phyloP scores from a whole-genome alignment of 805 yeast genomes.

The Kodamaea lidongshanica region DNA sequence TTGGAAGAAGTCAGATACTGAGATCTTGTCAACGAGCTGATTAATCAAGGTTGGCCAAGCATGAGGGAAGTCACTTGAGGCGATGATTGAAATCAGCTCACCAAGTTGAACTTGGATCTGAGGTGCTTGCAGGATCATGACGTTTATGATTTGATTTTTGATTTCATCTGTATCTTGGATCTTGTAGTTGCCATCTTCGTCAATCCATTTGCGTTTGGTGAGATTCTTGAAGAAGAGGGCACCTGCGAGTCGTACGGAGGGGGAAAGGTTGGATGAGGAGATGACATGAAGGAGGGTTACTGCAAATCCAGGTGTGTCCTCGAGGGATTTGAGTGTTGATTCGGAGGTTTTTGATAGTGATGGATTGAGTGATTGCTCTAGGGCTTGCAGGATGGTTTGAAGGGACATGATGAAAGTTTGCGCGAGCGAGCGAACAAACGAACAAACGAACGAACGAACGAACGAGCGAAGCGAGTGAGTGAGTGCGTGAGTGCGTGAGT shows the following conservation, averaged over 20 bases:
- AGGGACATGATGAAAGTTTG: too few species aligned
- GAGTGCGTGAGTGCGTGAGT: too few species aligned
- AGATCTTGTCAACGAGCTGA: conserved; percentile 62
- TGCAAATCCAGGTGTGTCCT: conserved; percentile 67
- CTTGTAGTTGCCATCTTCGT: conserved; percentile 78
- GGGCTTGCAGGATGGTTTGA: conserved; percentile 45
- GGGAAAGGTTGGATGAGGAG: conserved; percentile 50
- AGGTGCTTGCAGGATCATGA: conserved; percentile 78
- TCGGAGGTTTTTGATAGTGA: conserved; percentile 64
- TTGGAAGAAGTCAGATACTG: conserved; percentile 57
- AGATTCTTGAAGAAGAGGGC: conserved; percentile 87
- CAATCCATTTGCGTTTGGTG: conserved; percentile 79
- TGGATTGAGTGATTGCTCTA: conserved; percentile 63
- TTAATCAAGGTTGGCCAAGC: conserved; percentile 77
- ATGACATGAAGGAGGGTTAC: conserved; percentile 70
- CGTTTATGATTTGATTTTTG: conserved; percentile 70
- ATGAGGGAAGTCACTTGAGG: conserved; percentile 93
- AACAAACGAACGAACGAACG: too few species aligned
- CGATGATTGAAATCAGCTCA: conserved; percentile 86
- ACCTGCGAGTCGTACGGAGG: conserved; percentile 72
- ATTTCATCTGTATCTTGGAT: conserved; percentile 57
- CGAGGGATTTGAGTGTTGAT: conserved; percentile 53
- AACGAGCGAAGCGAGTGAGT: too few species aligned
- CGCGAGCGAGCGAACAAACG: too few species aligned
- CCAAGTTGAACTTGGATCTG: conserved; percentile 89